Percentiles rank a stretch among this genome's conserved stretches.
These are phyloP conservation scores for Zymoseptoria passerinii DNA, from an alignment of 2,329 filamentous ascomycete genomes.

Conservation along the genomic window DNA sequence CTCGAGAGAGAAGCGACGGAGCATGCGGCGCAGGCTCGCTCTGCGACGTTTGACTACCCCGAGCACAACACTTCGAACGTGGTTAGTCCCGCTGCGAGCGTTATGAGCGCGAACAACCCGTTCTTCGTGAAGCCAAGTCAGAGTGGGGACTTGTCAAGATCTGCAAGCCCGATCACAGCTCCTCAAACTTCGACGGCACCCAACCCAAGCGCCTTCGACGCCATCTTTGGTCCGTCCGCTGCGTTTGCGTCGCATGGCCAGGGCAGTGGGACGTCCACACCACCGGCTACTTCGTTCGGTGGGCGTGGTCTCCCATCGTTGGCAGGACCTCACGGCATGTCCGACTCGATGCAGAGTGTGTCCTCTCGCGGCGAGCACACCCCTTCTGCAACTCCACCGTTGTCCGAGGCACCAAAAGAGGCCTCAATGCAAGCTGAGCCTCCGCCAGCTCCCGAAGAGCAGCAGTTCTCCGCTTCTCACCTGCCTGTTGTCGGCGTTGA, in stretches of 20 bases:
- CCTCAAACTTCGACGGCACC: slow-evolving; percentile 18
- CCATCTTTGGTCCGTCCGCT: slow-evolving; percentile 35
- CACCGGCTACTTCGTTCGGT: slow-evolving; percentile 26
- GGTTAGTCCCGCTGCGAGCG: slow-evolving; percentile 19
- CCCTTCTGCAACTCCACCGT: slow-evolving; percentile 56
- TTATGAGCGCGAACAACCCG: slow-evolving; percentile 65
- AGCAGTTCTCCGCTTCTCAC: slow-evolving; percentile 69
- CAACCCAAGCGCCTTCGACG: slow-evolving; percentile 31
- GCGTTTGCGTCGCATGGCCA: slow-evolving; percentile 29
- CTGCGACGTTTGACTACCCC: slow-evolving; percentile 5
- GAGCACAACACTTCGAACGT: slow-evolving; percentile 13
- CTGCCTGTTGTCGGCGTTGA: slow-evolving; percentile 59
- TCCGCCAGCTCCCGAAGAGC: slow-evolving; percentile 62
- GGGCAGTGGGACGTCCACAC: slow-evolving; percentile 22
- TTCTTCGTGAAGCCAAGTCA: slow-evolving; percentile 65
- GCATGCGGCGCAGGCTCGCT: slow-evolving; percentile 15
- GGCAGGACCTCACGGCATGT: slow-evolving; percentile 16
- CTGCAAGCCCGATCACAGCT: slow-evolving; percentile 13
- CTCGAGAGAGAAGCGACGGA: slow-evolving; percentile 48
- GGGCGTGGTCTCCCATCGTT: slow-evolving; percentile 15
- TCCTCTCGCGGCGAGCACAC: slow-evolving; percentile 36
- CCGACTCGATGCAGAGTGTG: slow-evolving; percentile 22
- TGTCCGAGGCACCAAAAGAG: slow-evolving; percentile 41
- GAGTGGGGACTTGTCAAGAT: slow-evolving; percentile 19
- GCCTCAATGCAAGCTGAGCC: slow-evolving; percentile 50